Base-by-base conservation (phyloP, 1,139 yeast species). In the Diutina sp. region DNA sequence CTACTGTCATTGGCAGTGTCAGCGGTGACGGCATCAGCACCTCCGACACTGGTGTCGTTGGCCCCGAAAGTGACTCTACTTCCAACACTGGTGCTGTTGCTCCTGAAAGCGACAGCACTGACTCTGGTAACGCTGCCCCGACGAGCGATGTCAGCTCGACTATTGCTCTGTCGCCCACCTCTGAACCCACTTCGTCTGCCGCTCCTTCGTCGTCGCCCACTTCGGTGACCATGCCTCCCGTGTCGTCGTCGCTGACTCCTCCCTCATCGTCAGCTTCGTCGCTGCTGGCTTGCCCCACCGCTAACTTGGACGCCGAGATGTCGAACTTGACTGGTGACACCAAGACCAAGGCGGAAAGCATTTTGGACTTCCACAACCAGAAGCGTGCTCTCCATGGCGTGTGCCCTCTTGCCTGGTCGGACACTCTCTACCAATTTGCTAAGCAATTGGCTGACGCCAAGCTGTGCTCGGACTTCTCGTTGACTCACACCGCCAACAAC, bases 321-420 rank as follows among this genome's bases (percentile, higher is more conserved):
- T 16, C 44, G 28, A 14, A 7, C 44, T 50, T 32, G 41, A 29
- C 53, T 9, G 63, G 60, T 55, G 59, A 58, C 11, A 58, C 70
- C 29, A 60, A 61, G 57, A 62, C 64, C 9, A 71, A 72, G 58
- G 68, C 71, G 58, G 56, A 65, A 51, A 69, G 61, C 6, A 72
- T 82, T 56, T 70, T 83, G 59, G 66, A 63, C 48, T 82, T 71
- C 56, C 85, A 81, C 68, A 83, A 83, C 67, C 62, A 55, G 9
- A 74, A 78, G 67, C 74, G 87, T 73, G 80, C 79, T 30, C 70
- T 75, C 58, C 87, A 83, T 62, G 78, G 78, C 47, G 78, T 77
- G 38, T 76, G 69, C 51, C 64, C 68, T 32, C 69, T 83, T 58
- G 60, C 66, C 2, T 84, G 87, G 87, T 72, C 77, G 63, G 63